Evolutionary conservation across 768 basidiomycete species (phyloP), one percentile per base, ranked within the genome.

Genomic region (Boletellus ananas): DNA sequence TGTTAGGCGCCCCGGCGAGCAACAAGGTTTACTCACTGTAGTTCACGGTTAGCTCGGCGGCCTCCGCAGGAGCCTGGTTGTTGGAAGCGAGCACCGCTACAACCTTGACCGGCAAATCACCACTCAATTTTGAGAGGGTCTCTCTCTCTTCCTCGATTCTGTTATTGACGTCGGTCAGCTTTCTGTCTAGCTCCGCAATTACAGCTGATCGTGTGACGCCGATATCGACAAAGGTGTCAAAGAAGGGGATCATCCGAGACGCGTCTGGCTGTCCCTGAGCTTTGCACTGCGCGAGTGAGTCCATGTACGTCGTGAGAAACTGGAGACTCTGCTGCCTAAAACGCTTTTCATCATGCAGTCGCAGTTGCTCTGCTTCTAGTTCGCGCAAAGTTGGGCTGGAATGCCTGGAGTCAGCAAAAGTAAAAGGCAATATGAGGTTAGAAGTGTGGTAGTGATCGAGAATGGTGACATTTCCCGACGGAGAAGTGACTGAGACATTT

Each of bases 271-370:
- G 47, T 3, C 1, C 6, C 0, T 51, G 29, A 20, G 37, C 45
- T n/a, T 62, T 56, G 51, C 54, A 62, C 36, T 62, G 50, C 7
- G 62, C 62, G 17, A 63, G 57, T 17, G 62, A 64, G 36, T 64
- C 54, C 57, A 62, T 64, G 23, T 59, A 62, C 2, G 62, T 64
- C 5, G 63, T 59, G 21, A 65, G 50, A 37, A 65, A 64, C 10
- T 44, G 37, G 43, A 62, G 44, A 35, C 59, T 52, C 29, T 59
- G 49, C 27, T 62, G 49, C 37, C 57, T 59, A 45, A 62, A 33
- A 1, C 49, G 45, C n/a, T 20, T 52, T 43, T 63, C 62, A 10
- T 64, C 53, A 45, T 45, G 35, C 10, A 64, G 43, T 23, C 51
- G 52, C 27, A 45, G 23, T 25, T 36, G 52, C 17, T 62, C 57